Evolutionary conservation across 176 grass and related monocot genomes (phyloP).

Genomic region (Cenchrus fungigraminus): DNA sequence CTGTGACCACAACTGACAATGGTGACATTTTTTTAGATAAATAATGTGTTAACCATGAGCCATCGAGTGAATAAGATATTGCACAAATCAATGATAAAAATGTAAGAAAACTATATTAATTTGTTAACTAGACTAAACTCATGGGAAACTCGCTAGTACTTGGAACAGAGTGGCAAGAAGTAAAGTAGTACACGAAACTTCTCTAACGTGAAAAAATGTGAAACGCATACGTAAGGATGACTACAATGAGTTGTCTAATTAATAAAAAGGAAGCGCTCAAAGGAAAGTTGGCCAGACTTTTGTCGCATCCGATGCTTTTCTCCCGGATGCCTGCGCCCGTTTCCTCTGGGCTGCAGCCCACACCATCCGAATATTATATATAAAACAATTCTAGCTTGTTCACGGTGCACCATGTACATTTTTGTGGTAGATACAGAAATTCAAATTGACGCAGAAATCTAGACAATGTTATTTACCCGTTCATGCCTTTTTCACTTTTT

Average conservation of each 20-base stretch:
- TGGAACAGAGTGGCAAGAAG: not conserved
- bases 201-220: not conserved
- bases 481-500: no score
- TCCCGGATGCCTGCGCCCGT: not conserved
- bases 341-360: not conserved
- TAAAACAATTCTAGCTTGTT: not conserved
- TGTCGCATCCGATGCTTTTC: not conserved
- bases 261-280: not conserved
- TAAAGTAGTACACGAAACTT: not conserved
- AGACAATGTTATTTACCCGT: not conserved
- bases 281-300: not conserved
- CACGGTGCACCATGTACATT: not conserved
- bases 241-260: not conserved
- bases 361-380: not conserved
- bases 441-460: not conserved
- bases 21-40: no score
- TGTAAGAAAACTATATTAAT: not conserved
- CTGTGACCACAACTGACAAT: no score
- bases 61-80: not conserved
- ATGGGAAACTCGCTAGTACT: not conserved
- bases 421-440: not conserved
- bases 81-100: not conserved
- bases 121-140: not conserved
- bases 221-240: not conserved
- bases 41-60: not conserved